Evolutionary conservation across 306 rosid genomes (phyloP), one percentile per base, ranked within the genome.

Genomic region (Hippophae gyantsensis): DNA sequence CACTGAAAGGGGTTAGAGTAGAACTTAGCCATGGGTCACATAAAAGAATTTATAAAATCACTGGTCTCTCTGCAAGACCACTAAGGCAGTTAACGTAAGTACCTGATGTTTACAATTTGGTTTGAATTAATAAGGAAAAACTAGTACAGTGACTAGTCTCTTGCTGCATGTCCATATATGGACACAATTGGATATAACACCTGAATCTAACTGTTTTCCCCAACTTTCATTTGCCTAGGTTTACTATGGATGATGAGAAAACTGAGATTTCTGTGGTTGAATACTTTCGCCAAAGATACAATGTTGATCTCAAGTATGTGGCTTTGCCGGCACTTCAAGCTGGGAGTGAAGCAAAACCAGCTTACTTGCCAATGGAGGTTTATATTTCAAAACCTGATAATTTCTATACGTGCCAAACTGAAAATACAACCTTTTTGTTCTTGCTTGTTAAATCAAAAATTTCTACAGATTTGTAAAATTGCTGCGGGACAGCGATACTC

Each of bases 341-440:
- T 43, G 97, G 97, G n/a, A 81, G 63, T 49, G 80, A 84, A 52
- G 7, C 76, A 0, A 89, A 59, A 9, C 95, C 95, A 6, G 27
- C 12, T 9, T 86, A 63, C 69, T 57, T 89, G 51, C 97, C 97
- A 0, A 78, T 89, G 84, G 97, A 89, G 95, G 97, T 89, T 45
- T 63, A 18, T 25, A 10, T 50, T 65, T 52, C 26, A 7, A 25
- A n/a, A 43, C 23, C 12, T 7, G 27, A 5, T n/a, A 18, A 3
- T 8, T 45, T 46, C 13, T 14, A 0, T 32, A 42, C 57, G 0
- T 25, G 40, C 10, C 42, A 59, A 11, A 32, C 5, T 32, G 38
- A 32, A 32, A 32, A 32, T 32, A 32, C 38, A 2, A 32, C 38
- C 38, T 6, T 9, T 54, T 56, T 27, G 23, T 23, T 54, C 43